A percentile compares a stretch with the other conserved stretches of the same genome.
phyloP scores from a whole-genome alignment of 371 early-diverging fungal species.

The Rhizopus arrhizus region DNA sequence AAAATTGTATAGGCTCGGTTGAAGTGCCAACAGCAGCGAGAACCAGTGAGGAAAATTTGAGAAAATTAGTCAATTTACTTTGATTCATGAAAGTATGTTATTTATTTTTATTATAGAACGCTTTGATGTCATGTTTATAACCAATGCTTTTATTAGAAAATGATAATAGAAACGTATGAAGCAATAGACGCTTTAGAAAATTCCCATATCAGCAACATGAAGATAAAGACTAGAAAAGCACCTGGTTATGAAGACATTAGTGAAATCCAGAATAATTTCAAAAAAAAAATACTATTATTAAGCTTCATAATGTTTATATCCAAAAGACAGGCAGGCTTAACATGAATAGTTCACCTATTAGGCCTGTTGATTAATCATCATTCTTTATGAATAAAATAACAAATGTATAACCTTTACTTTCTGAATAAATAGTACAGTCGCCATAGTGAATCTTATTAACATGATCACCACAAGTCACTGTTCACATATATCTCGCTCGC shows the following conservation, averaged over 20 bases:
- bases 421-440: too few species aligned
- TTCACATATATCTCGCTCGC: too few species aligned
- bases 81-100: constrained; percentile 22
- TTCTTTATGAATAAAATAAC: too few species aligned
- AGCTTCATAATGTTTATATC: constrained; percentile 19
- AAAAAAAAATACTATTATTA: constrained; percentile 17
- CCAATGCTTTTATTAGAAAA: constrained; percentile 22
- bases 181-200: constrained; percentile 21
- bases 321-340: constrained; percentile 15
- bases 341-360: constrained; percentile 20
- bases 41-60: constrained; percentile 19
- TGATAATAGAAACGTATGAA: constrained; percentile 19
- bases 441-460: too few species aligned
- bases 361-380: constrained; percentile 11
- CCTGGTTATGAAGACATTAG: constrained; percentile 22
- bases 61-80: constrained; percentile 21
- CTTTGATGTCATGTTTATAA: constrained; percentile 20
- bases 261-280: constrained; percentile 25
- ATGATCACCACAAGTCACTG: too few species aligned
- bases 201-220: constrained; percentile 23
- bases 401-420: too few species aligned
- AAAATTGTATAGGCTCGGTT: constrained; percentile 21
- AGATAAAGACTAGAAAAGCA: constrained; percentile 23
- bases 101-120: constrained; percentile 23
- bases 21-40: constrained; percentile 22